These are phyloP conservation scores for Alternaria angustiovoidea DNA, from an alignment of 2,329 filamentous ascomycete species.

Conservation along the genomic window DNA sequence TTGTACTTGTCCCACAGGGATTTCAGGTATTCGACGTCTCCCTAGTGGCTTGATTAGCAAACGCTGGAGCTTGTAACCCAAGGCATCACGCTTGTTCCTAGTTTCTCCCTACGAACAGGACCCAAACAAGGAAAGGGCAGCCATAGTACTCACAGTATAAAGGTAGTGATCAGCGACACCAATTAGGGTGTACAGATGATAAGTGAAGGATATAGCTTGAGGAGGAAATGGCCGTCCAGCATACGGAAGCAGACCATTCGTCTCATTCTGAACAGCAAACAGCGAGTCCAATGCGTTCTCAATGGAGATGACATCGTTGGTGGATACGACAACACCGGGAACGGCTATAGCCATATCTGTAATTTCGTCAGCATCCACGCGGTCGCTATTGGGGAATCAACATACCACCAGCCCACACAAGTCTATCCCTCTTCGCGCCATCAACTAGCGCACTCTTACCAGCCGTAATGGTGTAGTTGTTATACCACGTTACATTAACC, in stretches of 20 bases:
- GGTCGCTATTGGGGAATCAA: neutral
- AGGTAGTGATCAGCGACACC: constrained; percentile 57
- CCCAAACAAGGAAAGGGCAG: no score
- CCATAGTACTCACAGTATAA: constrained; percentile 43
- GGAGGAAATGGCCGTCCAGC: constrained; percentile 57
- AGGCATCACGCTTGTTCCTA: no score
- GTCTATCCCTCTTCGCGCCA: constrained; percentile 66
- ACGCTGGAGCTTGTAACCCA: no score
- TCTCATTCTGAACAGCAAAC: constrained; percentile 55
- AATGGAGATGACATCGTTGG: constrained; percentile 61
- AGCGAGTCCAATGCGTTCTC: constrained; percentile 60
- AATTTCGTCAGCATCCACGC: neutral
- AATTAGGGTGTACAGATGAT: constrained; percentile 62
- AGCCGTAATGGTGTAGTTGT: constrained; percentile 54
- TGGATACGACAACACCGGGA: constrained; percentile 63
- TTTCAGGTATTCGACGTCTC: constrained; percentile 51
- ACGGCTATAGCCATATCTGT: constrained; percentile 66
- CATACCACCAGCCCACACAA: constrained; percentile 65
- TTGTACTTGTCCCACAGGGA: constrained; percentile 57
- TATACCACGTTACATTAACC: constrained; percentile 51
- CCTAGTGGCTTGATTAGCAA: constrained; percentile 27
- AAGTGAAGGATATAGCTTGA: constrained; percentile 59
- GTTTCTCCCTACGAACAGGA: rapidly evolving
- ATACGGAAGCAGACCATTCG: constrained; percentile 60
- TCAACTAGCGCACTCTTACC: constrained; percentile 55